Evolutionary conservation across 345 rosid genomes (phyloP).

Genomic region (Adansonia digitata): DNA sequence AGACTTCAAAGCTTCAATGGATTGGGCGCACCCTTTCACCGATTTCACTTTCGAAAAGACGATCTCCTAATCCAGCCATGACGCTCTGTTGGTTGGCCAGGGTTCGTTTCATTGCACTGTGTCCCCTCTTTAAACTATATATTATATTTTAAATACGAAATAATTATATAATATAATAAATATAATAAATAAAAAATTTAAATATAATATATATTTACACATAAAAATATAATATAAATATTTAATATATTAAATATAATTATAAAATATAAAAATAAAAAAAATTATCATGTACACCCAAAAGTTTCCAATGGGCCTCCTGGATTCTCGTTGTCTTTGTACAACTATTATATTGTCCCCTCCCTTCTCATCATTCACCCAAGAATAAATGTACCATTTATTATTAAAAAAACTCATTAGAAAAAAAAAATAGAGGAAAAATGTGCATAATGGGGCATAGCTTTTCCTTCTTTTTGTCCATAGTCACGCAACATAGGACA

Average conservation of each 20-base stretch:
- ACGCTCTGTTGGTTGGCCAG: constrained; percentile 33
- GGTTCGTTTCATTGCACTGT: too few species aligned
- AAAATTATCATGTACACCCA: too few species aligned
- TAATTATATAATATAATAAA: background rate
- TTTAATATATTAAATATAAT: too few species aligned
- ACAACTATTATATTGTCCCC: too few species aligned
- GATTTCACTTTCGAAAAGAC: constrained; percentile 1
- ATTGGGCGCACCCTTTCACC: background rate
- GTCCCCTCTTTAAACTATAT: too few species aligned
- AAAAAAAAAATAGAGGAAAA: background rate
- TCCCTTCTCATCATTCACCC: background rate
- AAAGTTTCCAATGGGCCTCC: constrained; percentile 13
- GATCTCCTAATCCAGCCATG: constrained; percentile 18
- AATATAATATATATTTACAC: too few species aligned
- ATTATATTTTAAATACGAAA: too few species aligned
- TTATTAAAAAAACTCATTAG: background rate
- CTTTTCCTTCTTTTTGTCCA: background rate
- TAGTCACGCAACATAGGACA: background rate
- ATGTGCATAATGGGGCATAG: background rate
- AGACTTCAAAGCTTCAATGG: background rate
- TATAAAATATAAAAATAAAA: too few species aligned
- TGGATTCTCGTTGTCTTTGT: background rate
- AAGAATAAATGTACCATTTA: background rate
- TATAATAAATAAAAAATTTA: too few species aligned
- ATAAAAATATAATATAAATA: too few species aligned